Conservation (phyloP, 2,329 filamentous ascomycete genomes). For the Nothophoma quercina region DNA sequence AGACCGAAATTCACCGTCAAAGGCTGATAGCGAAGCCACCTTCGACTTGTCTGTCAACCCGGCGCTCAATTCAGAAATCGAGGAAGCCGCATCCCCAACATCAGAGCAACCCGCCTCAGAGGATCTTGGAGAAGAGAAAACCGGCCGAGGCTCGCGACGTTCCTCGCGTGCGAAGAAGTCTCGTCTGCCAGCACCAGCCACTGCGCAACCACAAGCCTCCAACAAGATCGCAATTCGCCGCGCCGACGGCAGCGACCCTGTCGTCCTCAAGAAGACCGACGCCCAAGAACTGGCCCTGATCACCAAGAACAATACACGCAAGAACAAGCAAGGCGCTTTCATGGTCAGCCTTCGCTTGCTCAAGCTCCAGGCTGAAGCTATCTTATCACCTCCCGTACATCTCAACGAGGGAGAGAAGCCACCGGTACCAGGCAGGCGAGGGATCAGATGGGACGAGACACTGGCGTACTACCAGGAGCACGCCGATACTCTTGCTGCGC, state of each 20-base stretch:
- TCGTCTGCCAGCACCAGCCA: slow-evolving; percentile 43
- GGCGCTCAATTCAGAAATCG: slow-evolving; percentile 29
- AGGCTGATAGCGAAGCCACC: slow-evolving; percentile 42
- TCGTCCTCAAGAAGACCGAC: slow-evolving; percentile 57
- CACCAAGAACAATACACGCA: slow-evolving; percentile 58
- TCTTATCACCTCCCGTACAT: slow-evolving; percentile 22
- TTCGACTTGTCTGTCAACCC: slow-evolving; percentile 43
- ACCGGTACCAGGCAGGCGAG: slow-evolving; percentile 39
- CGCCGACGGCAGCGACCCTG: slow-evolving; percentile 50
- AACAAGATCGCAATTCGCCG: slow-evolving; percentile 56
- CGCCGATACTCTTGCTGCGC: slow-evolving; percentile 37
- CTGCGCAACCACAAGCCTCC: slow-evolving; percentile 35
- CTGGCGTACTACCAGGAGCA: slow-evolving; percentile 56
- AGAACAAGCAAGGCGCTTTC: slow-evolving; percentile 58
- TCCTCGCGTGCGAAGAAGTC: slow-evolving; percentile 46
- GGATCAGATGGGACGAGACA: slow-evolving; percentile 57
- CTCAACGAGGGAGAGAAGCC: slow-evolving; percentile 8
- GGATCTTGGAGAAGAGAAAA: slow-evolving; percentile 23
- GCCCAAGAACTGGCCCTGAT: slow-evolving; percentile 56
- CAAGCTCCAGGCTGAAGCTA: slow-evolving; percentile 49
- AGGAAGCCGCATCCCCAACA: slow-evolving; percentile 27
- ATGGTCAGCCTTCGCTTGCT: slow-evolving; percentile 54
- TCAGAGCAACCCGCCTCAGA: slow-evolving; percentile 21
- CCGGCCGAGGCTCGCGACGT: slow-evolving; percentile 36
- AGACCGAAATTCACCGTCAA: slow-evolving; percentile 58